Conservation (phyloP, 345 rosid genomes). For the Kandelia obovata region DNA sequence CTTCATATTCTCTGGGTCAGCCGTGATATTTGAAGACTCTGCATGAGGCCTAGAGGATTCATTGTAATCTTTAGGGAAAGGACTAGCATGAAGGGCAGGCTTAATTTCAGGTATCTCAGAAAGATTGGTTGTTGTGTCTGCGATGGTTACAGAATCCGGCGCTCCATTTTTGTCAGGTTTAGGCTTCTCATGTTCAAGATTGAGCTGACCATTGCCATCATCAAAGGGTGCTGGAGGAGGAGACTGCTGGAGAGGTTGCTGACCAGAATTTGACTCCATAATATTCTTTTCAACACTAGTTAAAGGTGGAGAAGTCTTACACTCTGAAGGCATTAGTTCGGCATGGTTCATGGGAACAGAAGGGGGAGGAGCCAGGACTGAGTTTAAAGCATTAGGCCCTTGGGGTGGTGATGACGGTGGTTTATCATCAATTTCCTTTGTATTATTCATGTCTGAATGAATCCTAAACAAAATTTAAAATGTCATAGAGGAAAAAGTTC, state of each 20-base stretch:
- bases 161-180: slow-evolving; percentile 19
- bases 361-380: slow-evolving; percentile 1
- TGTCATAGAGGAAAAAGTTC: background rate
- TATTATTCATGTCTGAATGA: slow-evolving; percentile 18
- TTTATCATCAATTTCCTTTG: slow-evolving; percentile 22
- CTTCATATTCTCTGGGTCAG: slow-evolving; percentile 29
- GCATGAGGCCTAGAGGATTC: slow-evolving; percentile 29
- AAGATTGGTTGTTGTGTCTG: slow-evolving; percentile 24
- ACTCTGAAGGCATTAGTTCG: slow-evolving; percentile 13
- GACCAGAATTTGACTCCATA: slow-evolving; percentile 20
- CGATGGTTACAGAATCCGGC: slow-evolving; percentile 21
- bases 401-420: background rate
- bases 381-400: slow-evolving; percentile 2
- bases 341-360: slow-evolving; percentile 21
- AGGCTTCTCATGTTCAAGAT: slow-evolving; percentile 22
- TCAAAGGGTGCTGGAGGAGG: slow-evolving; percentile 23
- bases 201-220: slow-evolving; percentile 14
- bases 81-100: slow-evolving; percentile 25
- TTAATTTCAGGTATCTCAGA: slow-evolving; percentile 24
- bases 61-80: slow-evolving; percentile 11
- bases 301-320: slow-evolving; percentile 16
- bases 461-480: background rate
- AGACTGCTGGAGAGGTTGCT: slow-evolving; percentile 11
- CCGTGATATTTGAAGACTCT: slow-evolving; percentile 32
- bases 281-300: slow-evolving; percentile 3